These are phyloP conservation scores for Suillus clintonianus DNA, from an alignment of 768 basidiomycete genomes.

Conservation along the genomic window DNA sequence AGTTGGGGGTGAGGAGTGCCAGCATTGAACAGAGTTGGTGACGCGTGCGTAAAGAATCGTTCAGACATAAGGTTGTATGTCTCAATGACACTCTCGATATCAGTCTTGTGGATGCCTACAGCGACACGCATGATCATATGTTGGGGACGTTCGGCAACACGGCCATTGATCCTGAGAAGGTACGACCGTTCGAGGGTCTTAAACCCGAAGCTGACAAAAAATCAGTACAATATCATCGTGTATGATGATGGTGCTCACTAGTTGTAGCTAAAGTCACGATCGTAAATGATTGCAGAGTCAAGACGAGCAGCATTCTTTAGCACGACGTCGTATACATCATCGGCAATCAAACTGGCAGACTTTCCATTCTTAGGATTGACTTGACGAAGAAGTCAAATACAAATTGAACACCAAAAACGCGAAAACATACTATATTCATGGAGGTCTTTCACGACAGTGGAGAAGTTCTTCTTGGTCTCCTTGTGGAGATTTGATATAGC, in stretches of 20 bases:
- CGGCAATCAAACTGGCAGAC: slow-evolving; percentile 87
- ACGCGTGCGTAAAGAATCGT: slow-evolving; percentile 97
- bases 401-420: neutral
- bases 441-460: slow-evolving; percentile 87
- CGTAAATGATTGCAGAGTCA: slow-evolving; percentile 95
- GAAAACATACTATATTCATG: slow-evolving; percentile 76
- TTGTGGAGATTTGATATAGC: slow-evolving; percentile 99
- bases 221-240: slow-evolving; percentile 1
- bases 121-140: slow-evolving; percentile 99
- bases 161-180: slow-evolving; percentile 90
- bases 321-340: slow-evolving; percentile 82
- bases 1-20: slow-evolving; percentile 96
- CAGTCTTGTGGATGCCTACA: slow-evolving; percentile 90
- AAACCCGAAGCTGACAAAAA: slow-evolving; percentile 83
- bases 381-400: slow-evolving; percentile 20
- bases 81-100: slow-evolving; percentile 87
- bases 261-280: slow-evolving; percentile 97
- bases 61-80: slow-evolving; percentile 98
- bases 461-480: slow-evolving; percentile 98
- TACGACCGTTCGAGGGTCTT: slow-evolving; percentile 99
- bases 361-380: slow-evolving; percentile 96
- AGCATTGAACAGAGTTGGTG: slow-evolving; percentile 97
- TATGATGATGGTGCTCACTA: slow-evolving; percentile 54
- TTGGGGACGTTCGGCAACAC: slow-evolving; percentile 95
- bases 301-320: slow-evolving; percentile 77